Base-by-base conservation (phyloP, 2,329 filamentous ascomycete genomes). In the Sporothrix pseudoabietina region DNA sequence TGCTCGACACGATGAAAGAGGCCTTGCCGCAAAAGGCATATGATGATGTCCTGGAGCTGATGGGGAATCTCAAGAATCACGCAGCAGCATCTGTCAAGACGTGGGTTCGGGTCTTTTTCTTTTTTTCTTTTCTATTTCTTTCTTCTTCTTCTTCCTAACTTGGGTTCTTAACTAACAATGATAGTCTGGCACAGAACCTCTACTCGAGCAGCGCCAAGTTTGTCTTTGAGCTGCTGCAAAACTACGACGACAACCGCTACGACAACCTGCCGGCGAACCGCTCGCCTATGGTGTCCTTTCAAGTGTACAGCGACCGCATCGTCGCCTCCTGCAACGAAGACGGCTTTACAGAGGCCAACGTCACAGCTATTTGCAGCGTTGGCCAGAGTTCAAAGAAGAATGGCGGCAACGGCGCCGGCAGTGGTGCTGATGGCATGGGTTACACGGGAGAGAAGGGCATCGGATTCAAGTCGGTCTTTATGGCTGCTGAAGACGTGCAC, bases 151-250 rank as follows among this genome's bases (percentile, higher is more conserved):
- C 26, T 26, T 26, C 26, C 26, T 26, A 26, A 26, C 26, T 26
- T 2, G 26, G 26, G 26, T 12, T 12, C 10, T 12, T 12, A 14
- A 12, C 41, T 47, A 47, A 47, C 41, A 47, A 9, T 12, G 7
- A 4, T 12, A 47, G 41, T 47, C 14, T 47, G 41, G 41, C 49
- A 30, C 5, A 66, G 41, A 66, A 66, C 44, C 76, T 86, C 0
- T 85, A 85, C 74, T 78, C 80, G 0, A 84, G 79, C 66, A 80
- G 82, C 6, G 80, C 84, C 0, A 81, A 84, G 44, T 88, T 87
- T 75, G 78, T 88, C 0, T 84, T 86, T 47, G 86, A 88, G 76
- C 77, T 88, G 0, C 80, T 88, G 0, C 86, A 87, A 74, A 88
- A 88, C 76, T 85, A 85, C 4, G 86, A 88, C 61, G 85, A 87